A percentile compares a stretch with the other conserved stretches of the same genome.
Conservation (phyloP, 345 rosid genomes). For the Populus tremula region DNA sequence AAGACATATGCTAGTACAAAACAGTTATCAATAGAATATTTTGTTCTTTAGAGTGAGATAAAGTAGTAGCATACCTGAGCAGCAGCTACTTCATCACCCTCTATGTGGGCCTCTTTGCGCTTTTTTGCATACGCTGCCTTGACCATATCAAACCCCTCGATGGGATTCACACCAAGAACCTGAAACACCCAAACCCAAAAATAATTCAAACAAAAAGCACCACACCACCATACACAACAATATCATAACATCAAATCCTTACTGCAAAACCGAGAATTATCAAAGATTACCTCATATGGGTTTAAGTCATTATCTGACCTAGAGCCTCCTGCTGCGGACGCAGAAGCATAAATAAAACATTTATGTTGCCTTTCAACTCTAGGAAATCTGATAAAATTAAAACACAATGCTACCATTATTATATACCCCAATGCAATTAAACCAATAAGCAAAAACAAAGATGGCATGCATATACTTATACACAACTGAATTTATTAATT, state of each 20-base stretch:
- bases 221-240: not conserved
- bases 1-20: not conserved
- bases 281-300: conserved; percentile 71
- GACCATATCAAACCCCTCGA: conserved; percentile 77
- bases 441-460: not conserved
- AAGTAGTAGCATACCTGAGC: conserved; percentile 51
- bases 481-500: not conserved
- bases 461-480: not conserved
- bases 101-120: conserved; percentile 79
- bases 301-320: conserved; percentile 58
- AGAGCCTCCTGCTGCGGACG: conserved; percentile 75
- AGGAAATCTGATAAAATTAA: conserved; percentile 31
- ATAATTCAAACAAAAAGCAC: not conserved
- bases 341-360: conserved; percentile 49
- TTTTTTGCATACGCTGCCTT: conserved; percentile 63
- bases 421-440: not conserved
- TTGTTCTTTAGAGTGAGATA: not conserved
- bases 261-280: not conserved
- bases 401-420: not conserved
- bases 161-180: conserved; percentile 89
- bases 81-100: conserved; percentile 77
- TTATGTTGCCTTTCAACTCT: conserved; percentile 33
- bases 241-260: not conserved
- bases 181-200: conserved; percentile 27
- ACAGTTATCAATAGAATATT: not conserved